phyloP scores from a whole-genome alignment of 2,329 filamentous ascomycete genomes.

The Sclerotinia sclerotiorum region DNA sequence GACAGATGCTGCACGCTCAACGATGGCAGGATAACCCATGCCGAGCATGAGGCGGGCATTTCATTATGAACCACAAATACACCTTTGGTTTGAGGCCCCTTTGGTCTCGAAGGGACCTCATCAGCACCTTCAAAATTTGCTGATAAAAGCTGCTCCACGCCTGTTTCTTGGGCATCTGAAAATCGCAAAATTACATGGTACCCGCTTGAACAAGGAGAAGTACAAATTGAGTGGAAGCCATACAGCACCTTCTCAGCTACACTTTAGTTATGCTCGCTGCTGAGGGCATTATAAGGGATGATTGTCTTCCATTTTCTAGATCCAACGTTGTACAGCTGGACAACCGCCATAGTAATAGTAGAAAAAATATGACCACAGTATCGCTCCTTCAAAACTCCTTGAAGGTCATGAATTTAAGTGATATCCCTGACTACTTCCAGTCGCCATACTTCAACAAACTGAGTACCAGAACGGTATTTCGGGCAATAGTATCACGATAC shows the following conservation, averaged over 20 bases:
- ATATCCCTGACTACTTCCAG: not conserved
- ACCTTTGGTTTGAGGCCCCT: not conserved
- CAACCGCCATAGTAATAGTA: not conserved
- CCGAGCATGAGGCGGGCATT: not conserved
- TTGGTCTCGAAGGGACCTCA: not conserved
- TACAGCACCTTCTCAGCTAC: not conserved
- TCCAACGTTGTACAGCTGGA: not conserved
- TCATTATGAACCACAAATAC: not conserved
- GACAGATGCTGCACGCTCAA: not conserved
- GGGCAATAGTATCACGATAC: not conserved
- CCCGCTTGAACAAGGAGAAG: not conserved
- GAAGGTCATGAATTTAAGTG: not conserved
- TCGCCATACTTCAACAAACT: not conserved
- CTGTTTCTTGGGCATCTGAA: not conserved
- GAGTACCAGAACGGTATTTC: not conserved
- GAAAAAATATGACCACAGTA: not conserved
- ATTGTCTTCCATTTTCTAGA: not conserved
- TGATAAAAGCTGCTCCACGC: not conserved
- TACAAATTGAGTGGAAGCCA: not conserved
- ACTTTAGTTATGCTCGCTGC: not conserved
- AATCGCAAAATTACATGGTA: no score
- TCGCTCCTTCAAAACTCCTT: not conserved
- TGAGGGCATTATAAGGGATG: not conserved
- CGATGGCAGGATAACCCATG: not conserved
- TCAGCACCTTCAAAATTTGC: not conserved